These are phyloP conservation scores for Onygenales sp. DNA, from an alignment of 2,329 filamentous ascomycete genomes.

Conservation along the genomic window DNA sequence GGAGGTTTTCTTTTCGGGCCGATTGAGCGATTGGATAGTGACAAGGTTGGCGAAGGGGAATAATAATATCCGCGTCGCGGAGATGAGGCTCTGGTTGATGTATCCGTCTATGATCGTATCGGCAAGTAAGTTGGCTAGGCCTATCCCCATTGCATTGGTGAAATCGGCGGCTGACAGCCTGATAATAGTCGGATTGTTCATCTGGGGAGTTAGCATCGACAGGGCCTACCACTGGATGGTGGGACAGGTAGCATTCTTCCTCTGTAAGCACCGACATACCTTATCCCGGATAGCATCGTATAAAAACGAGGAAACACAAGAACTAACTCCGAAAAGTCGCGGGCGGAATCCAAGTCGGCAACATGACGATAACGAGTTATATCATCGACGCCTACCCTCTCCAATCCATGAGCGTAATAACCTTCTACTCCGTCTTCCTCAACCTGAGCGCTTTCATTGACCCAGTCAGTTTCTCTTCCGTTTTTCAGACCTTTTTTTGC, in stretches of 20 bases:
- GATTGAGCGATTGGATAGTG: conserved; percentile 45
- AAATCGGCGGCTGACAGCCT: neutral
- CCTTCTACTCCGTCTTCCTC: conserved; percentile 46
- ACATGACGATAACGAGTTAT: conserved; percentile 44
- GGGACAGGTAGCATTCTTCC: conserved; percentile 46
- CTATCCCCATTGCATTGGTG: neutral
- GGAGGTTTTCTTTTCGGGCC: conserved; percentile 44
- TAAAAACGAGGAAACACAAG: conserved; percentile 2
- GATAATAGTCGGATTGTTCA: conserved; percentile 35
- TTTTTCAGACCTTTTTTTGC: neutral
- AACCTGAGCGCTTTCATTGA: conserved; percentile 42
- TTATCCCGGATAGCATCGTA: neutral
- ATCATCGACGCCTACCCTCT: conserved; percentile 48
- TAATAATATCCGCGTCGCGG: conserved; percentile 35
- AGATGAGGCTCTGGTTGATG: conserved; percentile 48
- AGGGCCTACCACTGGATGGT: conserved; percentile 47
- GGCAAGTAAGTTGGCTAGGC: conserved; percentile 20
- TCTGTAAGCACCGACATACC: conserved; percentile 33
- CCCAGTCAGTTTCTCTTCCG: conserved; percentile 22
- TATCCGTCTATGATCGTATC: conserved; percentile 45
- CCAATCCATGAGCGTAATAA: conserved; percentile 45
- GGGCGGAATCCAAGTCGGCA: conserved; percentile 48
- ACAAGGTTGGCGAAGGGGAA: conserved; percentile 36
- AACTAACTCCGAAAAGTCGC: conserved; percentile 29
- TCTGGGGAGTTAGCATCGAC: conserved; percentile 50